Conservation (phyloP, 441 rosid genomes). For the Pelargonium citronellum region DNA sequence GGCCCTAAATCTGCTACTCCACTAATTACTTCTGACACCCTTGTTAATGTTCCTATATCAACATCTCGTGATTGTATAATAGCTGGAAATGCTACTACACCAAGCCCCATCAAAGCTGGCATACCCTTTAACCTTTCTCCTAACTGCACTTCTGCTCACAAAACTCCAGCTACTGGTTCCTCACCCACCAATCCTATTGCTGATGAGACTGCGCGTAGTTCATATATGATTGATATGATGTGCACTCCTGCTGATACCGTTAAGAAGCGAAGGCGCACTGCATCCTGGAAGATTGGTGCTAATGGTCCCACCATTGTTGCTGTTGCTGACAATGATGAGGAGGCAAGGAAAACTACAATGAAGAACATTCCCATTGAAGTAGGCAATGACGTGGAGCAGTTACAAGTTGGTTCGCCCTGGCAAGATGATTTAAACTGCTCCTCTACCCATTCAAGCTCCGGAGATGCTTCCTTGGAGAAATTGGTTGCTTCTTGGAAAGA, state of each 20-base stretch:
- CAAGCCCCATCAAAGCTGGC: constrained; percentile 20
- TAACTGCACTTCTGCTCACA: constrained; percentile 16
- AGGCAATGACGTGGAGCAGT: constrained; percentile 30
- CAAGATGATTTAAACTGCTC: constrained; percentile 26
- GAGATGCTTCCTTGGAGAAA: constrained; percentile 37
- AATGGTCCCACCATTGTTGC: constrained; percentile 31
- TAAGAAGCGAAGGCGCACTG: constrained; percentile 74
- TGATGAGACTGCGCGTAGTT: constrained; percentile 23
- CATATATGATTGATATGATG: constrained; percentile 36
- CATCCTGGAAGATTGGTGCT: constrained; percentile 41
- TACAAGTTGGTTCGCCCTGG: constrained; percentile 21
- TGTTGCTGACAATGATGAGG: constrained; percentile 30
- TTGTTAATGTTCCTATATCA: constrained; percentile 14
- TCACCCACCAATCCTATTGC: constrained; percentile 21
- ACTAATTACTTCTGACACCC: constrained; percentile 18
- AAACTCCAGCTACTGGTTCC: constrained; percentile 23
- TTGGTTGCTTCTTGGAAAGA: constrained; percentile 68
- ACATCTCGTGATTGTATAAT: constrained; percentile 22
- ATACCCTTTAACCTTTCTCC: constrained; percentile 25
- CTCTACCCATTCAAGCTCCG: constrained; percentile 20
- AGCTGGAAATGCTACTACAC: constrained; percentile 17
- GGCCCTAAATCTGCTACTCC: constrained; percentile 13
- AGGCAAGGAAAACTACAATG: constrained; percentile 35
- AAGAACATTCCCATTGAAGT: constrained; percentile 30
- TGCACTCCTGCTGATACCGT: constrained; percentile 65